phyloP scores from a whole-genome alignment of 805 yeast genomes.

The Candida yuanshanica region DNA sequence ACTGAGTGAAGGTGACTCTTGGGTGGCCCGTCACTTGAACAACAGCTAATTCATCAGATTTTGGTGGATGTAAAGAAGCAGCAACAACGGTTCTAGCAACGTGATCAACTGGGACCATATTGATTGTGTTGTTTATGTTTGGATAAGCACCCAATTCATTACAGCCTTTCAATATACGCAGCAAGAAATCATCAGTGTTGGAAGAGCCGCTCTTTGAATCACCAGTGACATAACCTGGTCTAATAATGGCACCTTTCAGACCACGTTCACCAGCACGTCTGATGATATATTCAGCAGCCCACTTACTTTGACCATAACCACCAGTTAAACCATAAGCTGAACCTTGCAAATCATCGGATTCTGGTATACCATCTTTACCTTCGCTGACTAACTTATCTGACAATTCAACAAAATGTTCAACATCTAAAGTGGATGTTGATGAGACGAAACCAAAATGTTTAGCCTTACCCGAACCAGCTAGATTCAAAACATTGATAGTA shows the following conservation, averaged over 20 bases:
- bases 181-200: constrained; percentile 93
- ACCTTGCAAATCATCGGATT: constrained; percentile 77
- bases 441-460: constrained; percentile 89
- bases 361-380: constrained; percentile 72
- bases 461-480: constrained; percentile 71
- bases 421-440: constrained; percentile 89
- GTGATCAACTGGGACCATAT: constrained; percentile 97
- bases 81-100: constrained; percentile 91
- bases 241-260: constrained; percentile 77
- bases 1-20: constrained; percentile 73
- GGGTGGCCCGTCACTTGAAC: constrained; percentile 99
- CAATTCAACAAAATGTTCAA: constrained; percentile 68
- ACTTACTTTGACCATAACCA: constrained; percentile 96
- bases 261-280: constrained; percentile 88
- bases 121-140: constrained; percentile 78
- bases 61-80: constrained; percentile 72
- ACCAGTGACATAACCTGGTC: constrained; percentile 97
- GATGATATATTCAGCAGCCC: constrained; percentile 92
- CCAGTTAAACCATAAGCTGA: constrained; percentile 77
- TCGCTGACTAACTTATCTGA: constrained; percentile 63
- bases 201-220: constrained; percentile 78
- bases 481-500: constrained; percentile 74
- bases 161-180: constrained; percentile 93
- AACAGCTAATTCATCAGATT: constrained; percentile 49
- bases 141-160: constrained; percentile 84